Percentiles rank a stretch among this genome's conserved stretches.
phyloP scores from a whole-genome alignment of 2,329 filamentous ascomycete species.

The Akanthomyces muscarius region DNA sequence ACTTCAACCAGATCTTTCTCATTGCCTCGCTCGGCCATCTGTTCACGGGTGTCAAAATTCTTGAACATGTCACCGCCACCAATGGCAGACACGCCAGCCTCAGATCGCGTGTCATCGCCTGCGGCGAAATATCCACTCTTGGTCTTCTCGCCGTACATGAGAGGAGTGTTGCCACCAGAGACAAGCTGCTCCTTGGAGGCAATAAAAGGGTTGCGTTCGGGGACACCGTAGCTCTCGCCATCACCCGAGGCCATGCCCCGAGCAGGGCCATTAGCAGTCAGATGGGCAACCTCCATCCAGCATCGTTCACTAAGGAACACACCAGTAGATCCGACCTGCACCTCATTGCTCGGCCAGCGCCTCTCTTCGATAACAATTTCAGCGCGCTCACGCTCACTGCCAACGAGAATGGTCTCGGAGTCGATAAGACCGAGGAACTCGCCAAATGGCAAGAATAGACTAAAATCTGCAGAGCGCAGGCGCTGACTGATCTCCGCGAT shows the following conservation, averaged over 20 bases:
- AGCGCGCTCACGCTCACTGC: conserved; percentile 86
- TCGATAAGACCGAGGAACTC: conserved; percentile 91
- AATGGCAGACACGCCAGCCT: conserved; percentile 87
- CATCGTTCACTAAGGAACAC: conserved; percentile 94
- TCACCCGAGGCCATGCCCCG: conserved; percentile 53
- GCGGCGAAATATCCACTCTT: conserved; percentile 74
- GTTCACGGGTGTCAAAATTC: conserved; percentile 87
- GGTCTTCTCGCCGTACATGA: conserved; percentile 69
- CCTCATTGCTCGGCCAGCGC: conserved; percentile 89
- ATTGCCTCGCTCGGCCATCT: conserved; percentile 93
- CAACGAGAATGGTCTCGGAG: conserved; percentile 77
- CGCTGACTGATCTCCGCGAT: conserved; percentile 96
- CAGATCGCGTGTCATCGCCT: conserved; percentile 79
- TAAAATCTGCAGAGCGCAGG: conserved; percentile 89
- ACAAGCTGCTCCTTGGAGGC: conserved; percentile 59
- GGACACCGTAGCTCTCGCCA: conserved; percentile 52
- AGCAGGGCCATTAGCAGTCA: conserved; percentile 53
- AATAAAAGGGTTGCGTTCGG: conserved; percentile 46
- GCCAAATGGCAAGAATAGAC: conserved; percentile 88
- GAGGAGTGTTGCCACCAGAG: conserved; percentile 51
- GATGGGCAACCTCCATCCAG: conserved; percentile 84
- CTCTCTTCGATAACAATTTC: conserved; percentile 89
- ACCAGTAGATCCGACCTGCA: conserved; percentile 83
- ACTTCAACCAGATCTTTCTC: conserved; percentile 88
- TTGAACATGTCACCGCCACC: conserved; percentile 97